These are phyloP conservation scores for Plenodomus lindquistii DNA, from an alignment of 2,329 filamentous ascomycete species.

Conservation along the genomic window DNA sequence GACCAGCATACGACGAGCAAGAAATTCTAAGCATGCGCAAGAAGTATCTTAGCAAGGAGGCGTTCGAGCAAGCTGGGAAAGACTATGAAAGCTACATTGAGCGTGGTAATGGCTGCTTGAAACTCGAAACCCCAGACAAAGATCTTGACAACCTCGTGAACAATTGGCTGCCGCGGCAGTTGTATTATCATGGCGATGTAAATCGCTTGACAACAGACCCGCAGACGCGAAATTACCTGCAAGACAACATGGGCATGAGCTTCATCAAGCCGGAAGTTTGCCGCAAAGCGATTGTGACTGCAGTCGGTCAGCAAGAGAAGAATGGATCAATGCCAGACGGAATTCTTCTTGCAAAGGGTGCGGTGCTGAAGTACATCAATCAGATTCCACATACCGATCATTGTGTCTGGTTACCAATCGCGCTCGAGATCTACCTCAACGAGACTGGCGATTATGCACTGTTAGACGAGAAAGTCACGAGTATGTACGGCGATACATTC, in stretches of 20 bases:
- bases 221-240: conserved; percentile 63
- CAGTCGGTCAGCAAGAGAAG: conserved; percentile 58
- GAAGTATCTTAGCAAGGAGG: conserved; percentile 56
- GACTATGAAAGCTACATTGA: conserved; percentile 58
- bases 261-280: conserved; percentile 58
- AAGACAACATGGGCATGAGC: conserved; percentile 65
- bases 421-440: conserved; percentile 58
- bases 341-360: conserved; percentile 57
- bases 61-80: conserved; percentile 51
- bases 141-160: conserved; percentile 63
- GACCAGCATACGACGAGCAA: conserved; percentile 57
- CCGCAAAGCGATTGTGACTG: conserved; percentile 54
- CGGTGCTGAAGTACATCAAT: conserved; percentile 64
- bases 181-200: conserved; percentile 63
- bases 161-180: conserved; percentile 62
- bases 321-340: conserved; percentile 63
- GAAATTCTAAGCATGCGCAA: conserved; percentile 53
- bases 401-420: conserved; percentile 62
- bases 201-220: conserved; percentile 63
- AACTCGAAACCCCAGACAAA: conserved; percentile 59
- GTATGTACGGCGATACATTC: conserved; percentile 50
- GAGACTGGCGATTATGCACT: conserved; percentile 60
- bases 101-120: conserved; percentile 55
- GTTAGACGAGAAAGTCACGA: conserved; percentile 51
- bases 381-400: conserved; percentile 64